Evolutionary conservation across 164 flowering plant genomes (phyloP).

Genomic region (Piper longum): DNA sequence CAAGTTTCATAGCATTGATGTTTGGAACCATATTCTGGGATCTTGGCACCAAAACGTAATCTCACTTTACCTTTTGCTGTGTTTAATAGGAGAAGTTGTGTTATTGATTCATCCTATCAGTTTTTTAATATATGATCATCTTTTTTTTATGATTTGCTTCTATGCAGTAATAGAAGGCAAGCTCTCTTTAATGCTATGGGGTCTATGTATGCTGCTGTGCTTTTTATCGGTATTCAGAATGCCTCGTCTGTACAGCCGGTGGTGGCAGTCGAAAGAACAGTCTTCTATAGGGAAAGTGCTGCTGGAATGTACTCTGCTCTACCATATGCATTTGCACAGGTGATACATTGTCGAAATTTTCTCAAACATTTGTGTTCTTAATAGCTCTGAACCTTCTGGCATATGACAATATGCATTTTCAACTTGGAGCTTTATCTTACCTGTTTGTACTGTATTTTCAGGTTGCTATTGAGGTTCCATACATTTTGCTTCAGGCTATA

Average conservation of each 20-base stretch:
- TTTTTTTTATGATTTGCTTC: not conserved
- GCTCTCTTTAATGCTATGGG: conserved; percentile 49
- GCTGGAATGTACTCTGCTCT: conserved; percentile 55
- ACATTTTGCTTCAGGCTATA: conserved; percentile 26
- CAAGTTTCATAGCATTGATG: conserved; percentile 29
- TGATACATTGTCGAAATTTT: conserved; percentile 1
- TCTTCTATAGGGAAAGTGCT: conserved; percentile 47
- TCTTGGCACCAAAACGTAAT: conserved; percentile 24
- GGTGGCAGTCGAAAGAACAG: conserved; percentile 40
- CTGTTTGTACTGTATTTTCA: conserved; percentile 1
- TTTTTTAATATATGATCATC: not conserved
- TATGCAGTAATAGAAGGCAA: conserved; percentile 18
- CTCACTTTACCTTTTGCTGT: not conserved
- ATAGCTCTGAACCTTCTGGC: not conserved
- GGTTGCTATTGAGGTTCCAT: conserved; percentile 42
- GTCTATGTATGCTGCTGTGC: conserved; percentile 47
- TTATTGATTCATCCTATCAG: not conserved
- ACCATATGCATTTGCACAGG: conserved; percentile 52
- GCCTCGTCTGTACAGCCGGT: conserved; percentile 48
- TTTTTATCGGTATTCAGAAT: conserved; percentile 39
- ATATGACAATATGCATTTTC: no score
- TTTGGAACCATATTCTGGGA: conserved; percentile 42
- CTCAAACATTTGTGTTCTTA: not conserved
- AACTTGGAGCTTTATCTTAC: not conserved
- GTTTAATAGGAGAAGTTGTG: not conserved